phyloP scores from a whole-genome alignment of 2,329 filamentous ascomycete species.

The Fusarium sp. region DNA sequence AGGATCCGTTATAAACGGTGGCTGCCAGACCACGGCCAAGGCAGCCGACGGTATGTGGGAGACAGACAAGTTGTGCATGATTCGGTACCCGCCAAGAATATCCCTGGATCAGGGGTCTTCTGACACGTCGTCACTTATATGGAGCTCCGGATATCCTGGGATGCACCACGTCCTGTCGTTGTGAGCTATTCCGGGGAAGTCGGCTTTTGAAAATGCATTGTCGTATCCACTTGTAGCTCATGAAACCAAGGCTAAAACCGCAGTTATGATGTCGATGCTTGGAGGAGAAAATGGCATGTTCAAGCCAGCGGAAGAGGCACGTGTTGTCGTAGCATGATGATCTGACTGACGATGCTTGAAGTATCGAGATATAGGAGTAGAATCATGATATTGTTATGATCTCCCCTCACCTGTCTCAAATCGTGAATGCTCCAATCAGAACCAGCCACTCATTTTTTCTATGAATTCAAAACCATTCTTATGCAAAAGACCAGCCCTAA shows the following conservation, averaged over 20 bases:
- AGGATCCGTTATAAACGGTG: slow-evolving; percentile 14
- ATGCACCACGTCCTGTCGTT: slow-evolving; percentile 10
- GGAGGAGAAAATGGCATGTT: slow-evolving; percentile 3
- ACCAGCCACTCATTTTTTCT: slow-evolving; percentile 9
- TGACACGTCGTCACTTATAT: slow-evolving; percentile 13
- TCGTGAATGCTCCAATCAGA: not conserved
- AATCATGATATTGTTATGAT: not conserved
- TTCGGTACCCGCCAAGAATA: not conserved
- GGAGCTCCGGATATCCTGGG: slow-evolving; percentile 12
- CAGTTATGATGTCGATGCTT: slow-evolving; percentile 19
- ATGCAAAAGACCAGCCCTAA: not conserved
- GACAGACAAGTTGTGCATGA: not conserved
- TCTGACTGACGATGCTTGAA: not conserved
- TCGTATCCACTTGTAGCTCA: slow-evolving; percentile 2
- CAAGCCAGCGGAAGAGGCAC: slow-evolving; percentile 9
- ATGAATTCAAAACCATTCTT: not conserved
- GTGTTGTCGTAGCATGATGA: slow-evolving; percentile 9
- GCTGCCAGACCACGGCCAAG: not conserved
- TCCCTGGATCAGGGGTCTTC: slow-evolving; percentile 20
- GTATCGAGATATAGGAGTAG: not conserved
- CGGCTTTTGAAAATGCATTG: slow-evolving; percentile 1
- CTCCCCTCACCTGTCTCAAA: not conserved
- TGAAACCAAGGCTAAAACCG: slow-evolving; percentile 8
- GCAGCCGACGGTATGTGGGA: slow-evolving; percentile 1
- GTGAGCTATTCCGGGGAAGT: slow-evolving; percentile 20